These are phyloP conservation scores for Xylaria sp. DNA, from an alignment of 2,329 filamentous ascomycete genomes.

Conservation along the genomic window DNA sequence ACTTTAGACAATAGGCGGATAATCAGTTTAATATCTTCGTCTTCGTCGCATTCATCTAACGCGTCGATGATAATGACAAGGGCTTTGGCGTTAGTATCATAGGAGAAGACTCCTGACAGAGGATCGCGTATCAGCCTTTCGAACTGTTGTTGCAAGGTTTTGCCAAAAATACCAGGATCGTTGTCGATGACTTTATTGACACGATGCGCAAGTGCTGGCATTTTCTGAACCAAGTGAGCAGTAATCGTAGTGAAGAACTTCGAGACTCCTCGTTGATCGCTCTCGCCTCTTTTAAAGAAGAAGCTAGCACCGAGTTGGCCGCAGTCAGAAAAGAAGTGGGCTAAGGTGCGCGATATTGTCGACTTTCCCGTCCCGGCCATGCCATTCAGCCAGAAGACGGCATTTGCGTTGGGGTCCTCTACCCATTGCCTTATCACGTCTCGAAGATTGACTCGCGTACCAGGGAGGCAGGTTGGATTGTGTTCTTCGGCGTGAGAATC, in stretches of 20 bases:
- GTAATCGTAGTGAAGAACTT: conserved; percentile 16
- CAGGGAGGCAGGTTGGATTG: background rate
- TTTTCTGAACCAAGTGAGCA: background rate
- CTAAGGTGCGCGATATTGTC: conserved; percentile 2
- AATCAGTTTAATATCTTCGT: conserved; percentile 12
- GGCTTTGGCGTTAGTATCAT: background rate
- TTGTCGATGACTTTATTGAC: conserved; percentile 4
- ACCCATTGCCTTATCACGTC: conserved; percentile 10
- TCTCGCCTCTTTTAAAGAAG: conserved; percentile 26
- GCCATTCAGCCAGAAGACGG: conserved; percentile 20
- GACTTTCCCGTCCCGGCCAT: conserved; percentile 22
- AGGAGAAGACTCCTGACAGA: background rate
- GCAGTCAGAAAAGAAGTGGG: background rate
- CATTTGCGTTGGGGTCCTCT: conserved; percentile 3
- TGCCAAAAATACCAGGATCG: background rate
- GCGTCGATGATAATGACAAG: conserved; percentile 17
- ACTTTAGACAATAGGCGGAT: conserved; percentile 12
- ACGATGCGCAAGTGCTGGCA: background rate
- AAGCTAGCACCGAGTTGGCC: conserved; percentile 14
- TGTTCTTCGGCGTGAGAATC: conserved; percentile 21
- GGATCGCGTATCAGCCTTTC: background rate
- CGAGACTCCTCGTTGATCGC: background rate
- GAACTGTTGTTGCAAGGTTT: background rate
- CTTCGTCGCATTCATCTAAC: conserved; percentile 11
- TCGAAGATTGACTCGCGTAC: conserved; percentile 7